A percentile compares a stretch with the other conserved stretches of the same genome.
These are phyloP conservation scores for Mortierella antarctica DNA, from an alignment of 192 early-diverging fungal species.

Conservation along the genomic window DNA sequence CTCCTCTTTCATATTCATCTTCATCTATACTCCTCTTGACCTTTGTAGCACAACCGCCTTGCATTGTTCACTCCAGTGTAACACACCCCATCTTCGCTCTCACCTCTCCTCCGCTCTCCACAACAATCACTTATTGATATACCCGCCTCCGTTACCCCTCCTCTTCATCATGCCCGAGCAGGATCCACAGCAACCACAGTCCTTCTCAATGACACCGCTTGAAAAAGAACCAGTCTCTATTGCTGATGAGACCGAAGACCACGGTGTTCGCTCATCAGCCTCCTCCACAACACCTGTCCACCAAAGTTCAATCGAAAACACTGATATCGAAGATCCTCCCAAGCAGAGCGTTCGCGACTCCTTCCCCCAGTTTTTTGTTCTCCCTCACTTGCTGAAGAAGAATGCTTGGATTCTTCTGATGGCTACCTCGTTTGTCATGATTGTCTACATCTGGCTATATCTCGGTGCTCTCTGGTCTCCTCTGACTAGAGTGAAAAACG, in stretches of 20 bases:
- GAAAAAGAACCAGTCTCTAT: not conserved
- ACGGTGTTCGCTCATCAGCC: not conserved
- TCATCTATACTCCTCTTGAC: too few relatives aligned
- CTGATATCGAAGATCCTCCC: not conserved
- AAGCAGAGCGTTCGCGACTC: slow-evolving; percentile 7
- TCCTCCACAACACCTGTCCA: slow-evolving; percentile 36
- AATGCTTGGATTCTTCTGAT: slow-evolving; percentile 32
- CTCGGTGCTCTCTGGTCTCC: slow-evolving; percentile 47
- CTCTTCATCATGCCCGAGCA: slow-evolving; percentile 22
- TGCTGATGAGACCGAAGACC: slow-evolving; percentile 8
- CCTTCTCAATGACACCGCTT: slow-evolving; percentile 13
- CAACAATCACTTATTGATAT: not conserved
- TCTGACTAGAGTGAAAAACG: slow-evolving; percentile 42
- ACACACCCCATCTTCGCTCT: not conserved
- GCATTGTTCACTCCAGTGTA: not conserved
- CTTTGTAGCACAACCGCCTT: not conserved
- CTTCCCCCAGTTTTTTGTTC: slow-evolving; percentile 42
- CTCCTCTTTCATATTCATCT: too few relatives aligned
- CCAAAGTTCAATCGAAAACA: not conserved
- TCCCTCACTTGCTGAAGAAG: slow-evolving; percentile 42
- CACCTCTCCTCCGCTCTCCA: not conserved
- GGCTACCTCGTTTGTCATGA: slow-evolving; percentile 30
- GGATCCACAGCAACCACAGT: slow-evolving; percentile 10
- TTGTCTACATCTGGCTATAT: slow-evolving; percentile 47
- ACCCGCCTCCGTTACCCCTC: not conserved